Conservation (phyloP, 2,329 filamentous ascomycete genomes). For the Orbilia quercus region DNA sequence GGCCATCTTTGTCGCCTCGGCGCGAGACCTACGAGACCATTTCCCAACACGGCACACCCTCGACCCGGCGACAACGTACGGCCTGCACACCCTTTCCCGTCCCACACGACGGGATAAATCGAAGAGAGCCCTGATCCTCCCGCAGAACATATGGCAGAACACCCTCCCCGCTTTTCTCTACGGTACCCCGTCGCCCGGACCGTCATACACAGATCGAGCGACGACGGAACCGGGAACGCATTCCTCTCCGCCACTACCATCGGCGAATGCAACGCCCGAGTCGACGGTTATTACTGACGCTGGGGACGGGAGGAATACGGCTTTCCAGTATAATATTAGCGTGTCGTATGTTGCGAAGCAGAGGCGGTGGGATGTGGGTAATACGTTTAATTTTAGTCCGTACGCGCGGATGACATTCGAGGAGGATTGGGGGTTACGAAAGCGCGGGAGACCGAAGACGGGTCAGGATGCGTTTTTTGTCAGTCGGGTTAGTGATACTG, state of each 20-base stretch:
- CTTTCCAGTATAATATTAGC: slow-evolving; percentile 72
- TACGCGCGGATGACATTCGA: slow-evolving; percentile 71
- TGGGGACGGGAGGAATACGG: slow-evolving; percentile 35
- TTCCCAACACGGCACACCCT: slow-evolving; percentile 47
- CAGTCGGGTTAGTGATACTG: slow-evolving; percentile 77
- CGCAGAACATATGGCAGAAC: slow-evolving; percentile 26
- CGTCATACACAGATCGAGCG: slow-evolving; percentile 51
- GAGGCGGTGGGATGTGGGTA: slow-evolving; percentile 74
- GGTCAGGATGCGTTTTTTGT: slow-evolving; percentile 98
- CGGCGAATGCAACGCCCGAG: slow-evolving; percentile 23
- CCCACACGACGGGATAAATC: not conserved
- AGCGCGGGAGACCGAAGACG: slow-evolving; percentile 75
- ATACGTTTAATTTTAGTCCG: slow-evolving; percentile 77
- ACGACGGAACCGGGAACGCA: slow-evolving; percentile 28
- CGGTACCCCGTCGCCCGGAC: slow-evolving; percentile 39
- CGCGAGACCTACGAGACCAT: slow-evolving; percentile 43
- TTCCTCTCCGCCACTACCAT: too few species aligned
- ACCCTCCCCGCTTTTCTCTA: slow-evolving; percentile 29
- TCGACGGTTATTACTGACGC: slow-evolving; percentile 37
- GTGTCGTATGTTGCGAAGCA: slow-evolving; percentile 81
- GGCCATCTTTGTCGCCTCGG: slow-evolving; percentile 38
- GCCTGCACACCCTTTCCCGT: slow-evolving; percentile 25
- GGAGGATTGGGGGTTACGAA: slow-evolving; percentile 65
- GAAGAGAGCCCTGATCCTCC: slow-evolving; percentile 14
- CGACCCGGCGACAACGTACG: slow-evolving; percentile 19